These are phyloP conservation scores for Alternaria brassicicola DNA, from an alignment of 2,329 filamentous ascomycete species.

Conservation along the genomic window DNA sequence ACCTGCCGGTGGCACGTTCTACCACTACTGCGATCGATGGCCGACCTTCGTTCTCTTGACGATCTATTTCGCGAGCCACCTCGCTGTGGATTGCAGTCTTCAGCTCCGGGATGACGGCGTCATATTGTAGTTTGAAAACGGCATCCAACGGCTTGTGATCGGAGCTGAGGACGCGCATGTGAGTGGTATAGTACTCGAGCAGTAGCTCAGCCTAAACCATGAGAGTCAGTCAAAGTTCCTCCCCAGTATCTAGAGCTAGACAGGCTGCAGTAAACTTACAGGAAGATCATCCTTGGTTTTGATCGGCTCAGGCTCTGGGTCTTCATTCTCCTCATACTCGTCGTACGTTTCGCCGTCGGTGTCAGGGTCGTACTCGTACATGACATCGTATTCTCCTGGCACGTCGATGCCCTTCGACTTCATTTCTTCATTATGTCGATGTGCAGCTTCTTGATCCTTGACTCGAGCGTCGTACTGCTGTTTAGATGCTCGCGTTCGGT, in stretches of 20 bases:
- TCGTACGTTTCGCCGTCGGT: slow-evolving; percentile 65
- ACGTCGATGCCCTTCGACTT: slow-evolving; percentile 76
- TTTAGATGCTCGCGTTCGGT: slow-evolving; percentile 74
- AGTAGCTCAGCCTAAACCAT: slow-evolving; percentile 53
- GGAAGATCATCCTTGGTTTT: slow-evolving; percentile 65
- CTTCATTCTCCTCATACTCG: slow-evolving; percentile 44
- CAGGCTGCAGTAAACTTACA: background rate
- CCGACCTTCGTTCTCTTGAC: slow-evolving; percentile 87
- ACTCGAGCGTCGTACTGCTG: slow-evolving; percentile 67
- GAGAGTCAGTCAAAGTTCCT: background rate
- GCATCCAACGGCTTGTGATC: slow-evolving; percentile 93
- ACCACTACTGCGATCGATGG: slow-evolving; percentile 83
- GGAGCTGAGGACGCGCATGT: slow-evolving; percentile 88
- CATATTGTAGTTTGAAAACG: slow-evolving; percentile 82
- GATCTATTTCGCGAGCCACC: slow-evolving; percentile 85
- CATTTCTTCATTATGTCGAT: slow-evolving; percentile 83
- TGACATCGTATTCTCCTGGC: slow-evolving; percentile 76
- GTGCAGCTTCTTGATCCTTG: slow-evolving; percentile 69
- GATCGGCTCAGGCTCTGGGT: slow-evolving; percentile 56
- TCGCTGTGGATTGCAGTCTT: slow-evolving; percentile 86
- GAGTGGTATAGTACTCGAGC: slow-evolving; percentile 78
- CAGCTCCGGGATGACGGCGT: slow-evolving; percentile 82
- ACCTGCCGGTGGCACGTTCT: slow-evolving; percentile 59
- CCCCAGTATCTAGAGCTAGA: background rate
- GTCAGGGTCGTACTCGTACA: slow-evolving; percentile 91